phyloP scores from a whole-genome alignment of 2,329 filamentous ascomycete genomes.

The Proliferodiscus dingleyae region DNA sequence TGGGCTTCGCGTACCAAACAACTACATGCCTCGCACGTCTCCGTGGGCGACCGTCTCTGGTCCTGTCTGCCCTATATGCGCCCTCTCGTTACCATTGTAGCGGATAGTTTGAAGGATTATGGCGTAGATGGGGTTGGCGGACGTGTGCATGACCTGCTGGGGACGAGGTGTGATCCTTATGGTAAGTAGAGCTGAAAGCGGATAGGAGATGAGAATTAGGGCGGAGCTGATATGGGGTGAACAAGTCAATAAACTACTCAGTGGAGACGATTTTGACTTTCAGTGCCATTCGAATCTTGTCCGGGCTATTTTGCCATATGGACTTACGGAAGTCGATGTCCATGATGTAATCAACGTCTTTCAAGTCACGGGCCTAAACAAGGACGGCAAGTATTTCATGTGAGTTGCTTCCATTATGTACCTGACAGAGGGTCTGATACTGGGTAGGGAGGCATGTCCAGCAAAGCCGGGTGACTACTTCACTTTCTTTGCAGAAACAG shows the following conservation, averaged over 20 bases:
- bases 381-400: constrained; percentile 72
- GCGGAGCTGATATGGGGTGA: constrained; percentile 4
- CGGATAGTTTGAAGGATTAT: constrained; percentile 61
- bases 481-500: constrained; percentile 76
- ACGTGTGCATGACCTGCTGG: constrained; percentile 71
- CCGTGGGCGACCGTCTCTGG: constrained; percentile 70
- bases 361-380: constrained; percentile 74
- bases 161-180: constrained; percentile 77
- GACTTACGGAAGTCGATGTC: constrained; percentile 67
- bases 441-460: constrained; percentile 38
- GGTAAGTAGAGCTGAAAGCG: constrained; percentile 27
- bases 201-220: background rate
- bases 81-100: constrained; percentile 65
- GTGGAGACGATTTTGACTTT: constrained; percentile 67
- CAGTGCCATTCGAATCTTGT: constrained; percentile 82
- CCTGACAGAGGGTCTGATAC: background rate
- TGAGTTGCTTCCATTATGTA: constrained; percentile 4
- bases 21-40: constrained; percentile 71
- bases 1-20: constrained; percentile 78
- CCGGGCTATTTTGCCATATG: constrained; percentile 64
- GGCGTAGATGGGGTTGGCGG: constrained; percentile 59
- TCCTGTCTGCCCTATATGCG: constrained; percentile 71
- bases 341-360: constrained; percentile 86
- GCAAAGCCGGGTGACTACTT: constrained; percentile 43
- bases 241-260: constrained; percentile 65